A percentile compares a stretch with the other conserved stretches of the same genome.
Conservation (phyloP, 2,329 filamentous ascomycete genomes). For the Exophiala oligosperma region DNA sequence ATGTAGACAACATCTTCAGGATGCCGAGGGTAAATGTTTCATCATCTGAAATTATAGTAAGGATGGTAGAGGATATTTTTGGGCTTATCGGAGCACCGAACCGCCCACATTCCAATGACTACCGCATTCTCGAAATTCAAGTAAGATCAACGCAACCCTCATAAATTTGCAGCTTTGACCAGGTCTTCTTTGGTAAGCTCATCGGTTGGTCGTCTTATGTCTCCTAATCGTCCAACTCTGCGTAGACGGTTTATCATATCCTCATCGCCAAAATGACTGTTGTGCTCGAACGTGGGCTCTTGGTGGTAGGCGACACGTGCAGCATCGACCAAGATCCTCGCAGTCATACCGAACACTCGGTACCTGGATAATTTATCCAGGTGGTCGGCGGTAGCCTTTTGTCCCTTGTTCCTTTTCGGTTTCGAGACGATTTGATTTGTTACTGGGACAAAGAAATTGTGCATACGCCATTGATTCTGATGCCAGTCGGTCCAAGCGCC, state of each 20-base stretch:
- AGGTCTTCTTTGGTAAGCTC: slow-evolving; percentile 54
- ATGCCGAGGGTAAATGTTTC: neutral
- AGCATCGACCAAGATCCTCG: slow-evolving; percentile 82
- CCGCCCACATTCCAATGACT: slow-evolving; percentile 15
- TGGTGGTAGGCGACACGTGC: slow-evolving; percentile 79
- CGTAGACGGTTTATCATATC: slow-evolving; percentile 61
- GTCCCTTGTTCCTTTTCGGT: slow-evolving; percentile 47
- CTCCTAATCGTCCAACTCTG: slow-evolving; percentile 57
- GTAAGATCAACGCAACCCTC: neutral
- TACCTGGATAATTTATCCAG: slow-evolving; percentile 61
- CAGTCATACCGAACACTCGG: slow-evolving; percentile 94
- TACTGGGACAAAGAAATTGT: slow-evolving; percentile 89
- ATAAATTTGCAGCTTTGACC: slow-evolving; percentile 50
- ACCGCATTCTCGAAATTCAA: neutral
- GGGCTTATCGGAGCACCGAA: neutral
- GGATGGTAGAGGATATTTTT: slow-evolving; percentile 5
- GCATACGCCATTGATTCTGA: slow-evolving; percentile 76
- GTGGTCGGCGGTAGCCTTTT: slow-evolving; percentile 40
- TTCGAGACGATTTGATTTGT: slow-evolving; percentile 67
- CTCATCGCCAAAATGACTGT: slow-evolving; percentile 65
- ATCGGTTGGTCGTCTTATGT: slow-evolving; percentile 52
- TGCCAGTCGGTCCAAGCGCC: slow-evolving; percentile 82
- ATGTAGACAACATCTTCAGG: neutral
- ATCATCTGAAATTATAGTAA: neutral
- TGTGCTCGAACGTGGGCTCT: slow-evolving; percentile 80